Conservation (phyloP, 73 alveolate genomes). For the Tetrahymena elliotti region DNA sequence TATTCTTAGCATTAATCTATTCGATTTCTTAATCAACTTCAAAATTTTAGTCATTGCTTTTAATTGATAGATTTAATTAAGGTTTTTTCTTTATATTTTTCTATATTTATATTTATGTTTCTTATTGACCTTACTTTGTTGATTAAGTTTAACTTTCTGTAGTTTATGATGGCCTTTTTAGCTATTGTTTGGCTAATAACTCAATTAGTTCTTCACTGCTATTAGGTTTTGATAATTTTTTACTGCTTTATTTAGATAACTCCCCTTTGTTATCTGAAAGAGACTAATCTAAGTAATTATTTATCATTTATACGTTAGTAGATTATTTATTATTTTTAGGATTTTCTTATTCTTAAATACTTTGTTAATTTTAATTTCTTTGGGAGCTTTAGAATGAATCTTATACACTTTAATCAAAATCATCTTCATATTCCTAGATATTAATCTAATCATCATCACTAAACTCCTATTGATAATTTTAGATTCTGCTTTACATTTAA, state of each 20-base stretch:
- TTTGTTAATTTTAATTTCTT: neutral
- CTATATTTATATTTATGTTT: neutral
- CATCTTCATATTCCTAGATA: neutral
- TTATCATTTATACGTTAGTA: neutral
- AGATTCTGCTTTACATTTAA: neutral
- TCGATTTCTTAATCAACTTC: neutral
- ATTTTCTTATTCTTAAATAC: neutral
- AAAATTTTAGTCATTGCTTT: neutral
- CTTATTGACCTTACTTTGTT: neutral
- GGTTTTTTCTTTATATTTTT: neutral
- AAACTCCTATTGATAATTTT: neutral
- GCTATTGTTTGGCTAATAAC: neutral
- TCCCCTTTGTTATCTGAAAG: neutral
- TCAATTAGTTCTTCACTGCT: neutral
- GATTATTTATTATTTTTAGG: neutral
- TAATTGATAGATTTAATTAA: neutral
- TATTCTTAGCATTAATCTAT: neutral
- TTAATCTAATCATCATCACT: neutral
- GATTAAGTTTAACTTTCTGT: neutral
- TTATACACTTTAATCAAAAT: neutral
- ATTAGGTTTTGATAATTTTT: neutral
- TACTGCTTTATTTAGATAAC: neutral
- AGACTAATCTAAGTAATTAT: neutral
- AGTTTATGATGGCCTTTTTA: neutral
- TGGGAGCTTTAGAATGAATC: neutral